Conservation (phyloP, 805 yeast species). For the Metschnikowia sp. region DNA sequence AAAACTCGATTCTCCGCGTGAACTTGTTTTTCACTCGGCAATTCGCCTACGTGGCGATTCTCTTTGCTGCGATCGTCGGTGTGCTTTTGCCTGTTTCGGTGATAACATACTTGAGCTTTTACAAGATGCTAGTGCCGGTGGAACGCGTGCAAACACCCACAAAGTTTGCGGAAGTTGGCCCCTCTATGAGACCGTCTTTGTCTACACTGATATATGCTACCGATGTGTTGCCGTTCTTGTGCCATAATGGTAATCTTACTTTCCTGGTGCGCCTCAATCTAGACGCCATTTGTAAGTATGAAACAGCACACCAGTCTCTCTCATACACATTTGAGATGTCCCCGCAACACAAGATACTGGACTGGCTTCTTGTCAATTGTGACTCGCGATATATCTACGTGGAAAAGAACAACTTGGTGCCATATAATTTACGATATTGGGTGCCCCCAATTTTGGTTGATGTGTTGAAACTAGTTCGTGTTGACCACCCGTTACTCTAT, state of each 20-base stretch:
- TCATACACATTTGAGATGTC: slow-evolving; percentile 9
- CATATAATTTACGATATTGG: slow-evolving; percentile 37
- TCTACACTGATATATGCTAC: slow-evolving; percentile 3
- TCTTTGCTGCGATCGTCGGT: slow-evolving; percentile 20
- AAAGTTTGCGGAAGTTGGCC: slow-evolving; percentile 3
- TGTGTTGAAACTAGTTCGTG: slow-evolving; percentile 14
- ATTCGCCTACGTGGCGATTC: slow-evolving; percentile 10
- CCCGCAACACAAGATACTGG: slow-evolving; percentile 1
- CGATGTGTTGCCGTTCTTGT: slow-evolving; percentile 8
- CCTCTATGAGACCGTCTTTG: not conserved
- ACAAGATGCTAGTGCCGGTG: slow-evolving; percentile 31
- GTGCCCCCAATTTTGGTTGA: slow-evolving; percentile 32
- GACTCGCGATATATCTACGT: slow-evolving; percentile 29
- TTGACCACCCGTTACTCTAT: slow-evolving; percentile 12
- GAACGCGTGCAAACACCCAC: slow-evolving; percentile 15
- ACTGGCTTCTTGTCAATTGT: slow-evolving; percentile 25
- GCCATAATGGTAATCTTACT: slow-evolving; percentile 9
- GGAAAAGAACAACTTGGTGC: slow-evolving; percentile 30
- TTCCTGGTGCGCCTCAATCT: slow-evolving; percentile 19
- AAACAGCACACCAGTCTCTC: slow-evolving; percentile 19
- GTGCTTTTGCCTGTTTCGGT: slow-evolving; percentile 35
- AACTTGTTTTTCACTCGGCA: slow-evolving; percentile 16
- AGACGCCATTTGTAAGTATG: slow-evolving; percentile 24
- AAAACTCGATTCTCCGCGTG: slow-evolving; percentile 3
- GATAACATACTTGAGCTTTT: slow-evolving; percentile 34